These are phyloP conservation scores for Uromyces viciae-fabae DNA, from an alignment of 1,284 basidiomycete genomes.

Conservation along the genomic window DNA sequence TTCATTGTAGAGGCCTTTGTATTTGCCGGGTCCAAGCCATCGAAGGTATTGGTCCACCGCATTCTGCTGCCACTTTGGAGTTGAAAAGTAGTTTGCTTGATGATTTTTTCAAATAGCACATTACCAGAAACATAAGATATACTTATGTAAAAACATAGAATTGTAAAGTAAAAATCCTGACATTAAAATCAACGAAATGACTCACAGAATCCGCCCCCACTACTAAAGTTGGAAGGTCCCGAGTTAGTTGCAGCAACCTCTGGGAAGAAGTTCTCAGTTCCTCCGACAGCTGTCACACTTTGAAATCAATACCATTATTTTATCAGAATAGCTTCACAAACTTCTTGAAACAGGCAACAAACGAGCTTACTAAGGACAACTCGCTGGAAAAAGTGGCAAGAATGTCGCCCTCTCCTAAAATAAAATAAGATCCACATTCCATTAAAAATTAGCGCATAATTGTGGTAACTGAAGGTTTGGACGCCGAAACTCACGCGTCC, in stretches of 20 bases:
- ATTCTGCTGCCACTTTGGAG: slow-evolving; percentile 49
- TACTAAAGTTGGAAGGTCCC: slow-evolving; percentile 18
- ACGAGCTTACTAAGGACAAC: slow-evolving; percentile 43
- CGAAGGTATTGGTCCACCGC: slow-evolving; percentile 50
- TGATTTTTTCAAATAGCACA: neutral
- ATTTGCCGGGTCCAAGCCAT: slow-evolving; percentile 47
- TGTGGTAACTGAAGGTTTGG: neutral
- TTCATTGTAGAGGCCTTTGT: slow-evolving; percentile 51
- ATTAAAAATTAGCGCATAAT: neutral
- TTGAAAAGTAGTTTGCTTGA: slow-evolving; percentile 49
- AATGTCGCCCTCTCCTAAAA: neutral
- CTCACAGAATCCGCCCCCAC: slow-evolving; percentile 44
- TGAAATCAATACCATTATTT: neutral
- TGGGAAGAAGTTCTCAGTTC: slow-evolving; percentile 50
- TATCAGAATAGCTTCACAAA: neutral
- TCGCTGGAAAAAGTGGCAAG: slow-evolving; percentile 30
- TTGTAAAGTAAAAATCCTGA: neutral
- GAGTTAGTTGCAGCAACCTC: slow-evolving; percentile 48
- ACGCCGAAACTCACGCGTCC: neutral
- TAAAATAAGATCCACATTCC: neutral
- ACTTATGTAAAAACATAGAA: slow-evolving; percentile 32
- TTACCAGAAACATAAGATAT: neutral
- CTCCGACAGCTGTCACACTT: slow-evolving; percentile 51
- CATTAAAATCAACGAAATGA: neutral
- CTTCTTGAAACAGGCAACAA: too few relatives aligned